These are phyloP conservation scores for Phialemonium atrogriseum DNA, from an alignment of 2,329 filamentous ascomycete species.

Conservation along the genomic window DNA sequence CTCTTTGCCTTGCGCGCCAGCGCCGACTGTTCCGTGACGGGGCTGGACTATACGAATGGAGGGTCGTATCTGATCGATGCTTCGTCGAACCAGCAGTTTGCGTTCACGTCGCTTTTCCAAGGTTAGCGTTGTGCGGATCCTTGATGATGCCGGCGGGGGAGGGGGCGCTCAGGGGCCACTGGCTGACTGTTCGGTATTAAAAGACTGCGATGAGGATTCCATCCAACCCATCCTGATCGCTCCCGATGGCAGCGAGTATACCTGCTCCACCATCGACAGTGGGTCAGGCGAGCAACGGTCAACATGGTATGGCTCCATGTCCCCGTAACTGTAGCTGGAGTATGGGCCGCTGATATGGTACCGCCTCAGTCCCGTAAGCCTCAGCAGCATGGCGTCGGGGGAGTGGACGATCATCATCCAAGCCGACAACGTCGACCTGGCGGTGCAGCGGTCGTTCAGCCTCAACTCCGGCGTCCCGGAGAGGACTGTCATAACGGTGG, in stretches of 20 bases:
- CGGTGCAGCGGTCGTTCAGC: slow-evolving; percentile 12
- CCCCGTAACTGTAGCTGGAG: no score
- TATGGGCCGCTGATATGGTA: neutral
- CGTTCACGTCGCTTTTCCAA: slow-evolving; percentile 14
- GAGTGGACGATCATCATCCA: slow-evolving; percentile 15
- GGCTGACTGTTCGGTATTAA: no score
- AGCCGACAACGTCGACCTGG: slow-evolving; percentile 13
- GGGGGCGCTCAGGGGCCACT: neutral
- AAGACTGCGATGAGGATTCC: slow-evolving; percentile 10
- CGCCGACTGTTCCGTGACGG: slow-evolving; percentile 12
- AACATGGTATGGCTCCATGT: slow-evolving; percentile 8
- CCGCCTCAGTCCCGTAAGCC: slow-evolving; percentile 6
- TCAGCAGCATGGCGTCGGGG: slow-evolving; percentile 10
- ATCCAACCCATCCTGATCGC: slow-evolving; percentile 13
- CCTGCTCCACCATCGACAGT: slow-evolving; percentile 11
- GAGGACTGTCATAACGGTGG: slow-evolving; percentile 9
- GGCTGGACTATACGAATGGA: slow-evolving; percentile 16
- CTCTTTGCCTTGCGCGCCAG: slow-evolving; percentile 3
- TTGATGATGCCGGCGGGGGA: neutral
- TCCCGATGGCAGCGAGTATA: slow-evolving; percentile 10
- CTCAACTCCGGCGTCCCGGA: slow-evolving; percentile 11
- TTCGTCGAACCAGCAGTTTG: slow-evolving; percentile 8
- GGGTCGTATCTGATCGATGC: slow-evolving; percentile 16
- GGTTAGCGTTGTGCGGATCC: slow-evolving; percentile 5
- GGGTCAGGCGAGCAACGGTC: slow-evolving; percentile 10